phyloP scores from a whole-genome alignment of 2,329 filamentous ascomycete genomes.

The Pseudocercospora crystallina region DNA sequence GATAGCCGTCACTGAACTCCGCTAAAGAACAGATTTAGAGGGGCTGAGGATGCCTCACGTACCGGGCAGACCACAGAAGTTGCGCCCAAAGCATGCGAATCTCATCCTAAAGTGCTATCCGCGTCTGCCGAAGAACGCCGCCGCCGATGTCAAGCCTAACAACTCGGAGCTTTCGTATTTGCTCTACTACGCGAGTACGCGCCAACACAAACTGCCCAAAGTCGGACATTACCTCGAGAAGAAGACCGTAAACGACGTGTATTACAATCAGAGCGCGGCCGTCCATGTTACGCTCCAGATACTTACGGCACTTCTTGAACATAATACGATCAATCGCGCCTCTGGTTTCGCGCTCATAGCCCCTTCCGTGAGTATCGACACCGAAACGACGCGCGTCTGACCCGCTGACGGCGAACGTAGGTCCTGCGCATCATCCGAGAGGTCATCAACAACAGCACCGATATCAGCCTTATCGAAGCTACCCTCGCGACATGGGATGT shows the following conservation, averaged over 20 bases:
- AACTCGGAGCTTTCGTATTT: slow-evolving; percentile 95
- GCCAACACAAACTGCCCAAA: slow-evolving; percentile 92
- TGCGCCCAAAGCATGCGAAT: slow-evolving; percentile 93
- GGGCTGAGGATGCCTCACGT: slow-evolving; percentile 8
- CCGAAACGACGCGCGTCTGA: background rate
- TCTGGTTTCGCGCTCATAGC: slow-evolving; percentile 87
- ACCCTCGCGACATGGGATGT: slow-evolving; percentile 82
- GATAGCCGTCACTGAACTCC: slow-evolving; percentile 24
- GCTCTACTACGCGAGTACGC: slow-evolving; percentile 93
- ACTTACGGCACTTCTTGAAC: slow-evolving; percentile 86
- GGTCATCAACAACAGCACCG: slow-evolving; percentile 73
- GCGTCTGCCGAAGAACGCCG: slow-evolving; percentile 77
- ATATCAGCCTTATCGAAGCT: slow-evolving; percentile 90
- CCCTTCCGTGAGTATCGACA: slow-evolving; percentile 37
- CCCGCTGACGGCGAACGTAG: slow-evolving; percentile 43
- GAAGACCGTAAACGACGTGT: slow-evolving; percentile 88
- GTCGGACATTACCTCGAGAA: slow-evolving; percentile 93
- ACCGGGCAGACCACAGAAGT: slow-evolving; percentile 49
- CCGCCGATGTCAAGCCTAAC: slow-evolving; percentile 91
- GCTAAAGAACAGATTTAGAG: background rate
- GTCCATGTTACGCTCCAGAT: slow-evolving; percentile 90
- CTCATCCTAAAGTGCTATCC: slow-evolving; percentile 96
- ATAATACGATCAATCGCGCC: slow-evolving; percentile 62
- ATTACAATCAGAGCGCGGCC: slow-evolving; percentile 82
- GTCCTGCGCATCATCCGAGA: slow-evolving; percentile 81